Evolutionary conservation across 2,329 filamentous ascomycete genomes (phyloP).

Genomic region (Pseudogymnoascus sp.): DNA sequence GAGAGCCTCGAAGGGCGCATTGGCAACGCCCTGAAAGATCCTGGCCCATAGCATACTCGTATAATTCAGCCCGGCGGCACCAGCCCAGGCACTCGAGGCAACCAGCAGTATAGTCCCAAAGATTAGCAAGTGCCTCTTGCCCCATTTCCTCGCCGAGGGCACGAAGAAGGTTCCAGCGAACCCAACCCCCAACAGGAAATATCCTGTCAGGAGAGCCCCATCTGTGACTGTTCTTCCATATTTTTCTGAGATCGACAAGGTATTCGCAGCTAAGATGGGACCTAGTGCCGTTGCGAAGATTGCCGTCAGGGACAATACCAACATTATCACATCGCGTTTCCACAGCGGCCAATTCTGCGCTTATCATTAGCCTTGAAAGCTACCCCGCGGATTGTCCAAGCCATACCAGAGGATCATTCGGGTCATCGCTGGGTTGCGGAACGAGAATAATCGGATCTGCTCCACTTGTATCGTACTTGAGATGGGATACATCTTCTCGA

Average conservation of each 20-base stretch:
- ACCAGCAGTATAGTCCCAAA: conserved; percentile 70
- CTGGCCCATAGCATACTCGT: conserved; percentile 68
- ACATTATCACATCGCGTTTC: conserved; percentile 74
- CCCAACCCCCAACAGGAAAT: conserved; percentile 78
- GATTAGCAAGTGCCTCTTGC: conserved; percentile 83
- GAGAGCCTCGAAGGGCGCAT: conserved; percentile 83
- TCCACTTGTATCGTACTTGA: conserved; percentile 70
- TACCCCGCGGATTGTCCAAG: background rate
- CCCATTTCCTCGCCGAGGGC: conserved; percentile 82
- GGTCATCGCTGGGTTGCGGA: conserved; percentile 85
- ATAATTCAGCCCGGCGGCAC: conserved; percentile 61
- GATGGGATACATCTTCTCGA: conserved; percentile 35
- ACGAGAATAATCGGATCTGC: conserved; percentile 69
- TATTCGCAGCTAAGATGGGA: conserved; percentile 83
- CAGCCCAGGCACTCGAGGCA: conserved; percentile 71
- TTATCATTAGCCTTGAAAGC: conserved; percentile 19
- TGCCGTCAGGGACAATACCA: conserved; percentile 70
- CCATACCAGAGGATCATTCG: conserved; percentile 73
- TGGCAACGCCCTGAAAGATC: conserved; percentile 77
- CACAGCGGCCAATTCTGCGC: conserved; percentile 75
- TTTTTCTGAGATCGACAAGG: conserved; percentile 65
- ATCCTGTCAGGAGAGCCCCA: conserved; percentile 77
- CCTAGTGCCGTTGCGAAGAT: conserved; percentile 81
- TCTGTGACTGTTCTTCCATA: conserved; percentile 64
- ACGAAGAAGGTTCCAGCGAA: conserved; percentile 80